phyloP scores from a whole-genome alignment of 2,329 filamentous ascomycete species.

The Aspergillus alliaceus region DNA sequence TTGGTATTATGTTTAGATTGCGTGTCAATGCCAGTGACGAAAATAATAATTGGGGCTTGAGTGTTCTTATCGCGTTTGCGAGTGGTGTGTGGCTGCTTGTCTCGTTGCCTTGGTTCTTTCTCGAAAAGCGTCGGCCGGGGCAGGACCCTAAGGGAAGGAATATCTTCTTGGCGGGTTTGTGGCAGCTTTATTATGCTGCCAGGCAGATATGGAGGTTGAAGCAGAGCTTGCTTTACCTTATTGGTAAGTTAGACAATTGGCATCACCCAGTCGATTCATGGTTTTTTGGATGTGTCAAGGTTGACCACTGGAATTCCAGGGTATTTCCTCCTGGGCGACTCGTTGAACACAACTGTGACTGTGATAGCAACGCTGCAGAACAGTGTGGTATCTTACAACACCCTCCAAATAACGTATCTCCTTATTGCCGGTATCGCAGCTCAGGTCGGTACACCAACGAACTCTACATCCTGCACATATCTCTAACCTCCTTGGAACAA shows the following conservation, averaged over 20 bases:
- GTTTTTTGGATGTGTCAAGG: too few species aligned
- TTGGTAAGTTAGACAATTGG: constrained; percentile 53
- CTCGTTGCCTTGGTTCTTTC: constrained; percentile 65
- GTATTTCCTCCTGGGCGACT: constrained; percentile 70
- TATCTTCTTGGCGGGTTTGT: constrained; percentile 59
- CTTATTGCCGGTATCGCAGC: constrained; percentile 65
- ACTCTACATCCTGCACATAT: neutral
- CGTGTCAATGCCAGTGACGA: constrained; percentile 58
- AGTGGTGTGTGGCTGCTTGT: constrained; percentile 64
- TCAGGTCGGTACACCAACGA: constrained; percentile 44
- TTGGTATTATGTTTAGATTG: constrained; percentile 63
- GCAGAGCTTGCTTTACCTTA: constrained; percentile 65
- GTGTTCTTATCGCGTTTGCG: constrained; percentile 64
- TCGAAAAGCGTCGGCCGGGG: constrained; percentile 65
- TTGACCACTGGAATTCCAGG: constrained; percentile 26
- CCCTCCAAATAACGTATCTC: constrained; percentile 64
- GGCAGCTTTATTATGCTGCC: constrained; percentile 60
- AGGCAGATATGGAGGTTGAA: constrained; percentile 63
- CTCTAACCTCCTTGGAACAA: neutral
- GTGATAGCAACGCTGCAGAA: constrained; percentile 68
- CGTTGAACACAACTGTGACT: constrained; percentile 68
- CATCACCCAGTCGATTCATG: too few species aligned
- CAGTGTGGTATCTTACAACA: constrained; percentile 64
- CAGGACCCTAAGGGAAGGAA: constrained; percentile 50
- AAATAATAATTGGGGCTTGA: constrained; percentile 67